phyloP scores from a whole-genome alignment of 768 basidiomycete genomes.

The Boletus fagicola region DNA sequence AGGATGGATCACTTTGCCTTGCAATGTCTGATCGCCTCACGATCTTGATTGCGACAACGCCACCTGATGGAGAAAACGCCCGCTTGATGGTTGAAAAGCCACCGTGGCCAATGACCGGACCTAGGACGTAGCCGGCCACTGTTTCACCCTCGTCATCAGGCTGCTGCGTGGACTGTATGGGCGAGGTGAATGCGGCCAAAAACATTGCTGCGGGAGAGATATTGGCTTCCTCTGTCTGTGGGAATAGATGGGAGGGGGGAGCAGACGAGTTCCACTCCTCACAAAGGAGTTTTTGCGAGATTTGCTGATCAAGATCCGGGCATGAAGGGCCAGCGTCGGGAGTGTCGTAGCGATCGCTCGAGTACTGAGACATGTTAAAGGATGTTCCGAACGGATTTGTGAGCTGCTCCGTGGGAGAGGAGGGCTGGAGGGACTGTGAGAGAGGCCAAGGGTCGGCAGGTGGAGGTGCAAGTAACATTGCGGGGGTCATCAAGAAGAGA shows the following conservation, averaged over 20 bases:
- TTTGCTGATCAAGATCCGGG: slow-evolving; percentile 32
- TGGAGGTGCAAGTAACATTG: slow-evolving; percentile 4
- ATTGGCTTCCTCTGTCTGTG: slow-evolving; percentile 17
- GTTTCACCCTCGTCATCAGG: slow-evolving; percentile 68
- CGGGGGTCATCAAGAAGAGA: not conserved
- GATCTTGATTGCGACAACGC: slow-evolving; percentile 81
- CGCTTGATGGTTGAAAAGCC: slow-evolving; percentile 79
- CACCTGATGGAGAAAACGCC: slow-evolving; percentile 61
- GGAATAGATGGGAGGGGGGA: not conserved
- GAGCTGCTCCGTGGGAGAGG: slow-evolving; percentile 10
- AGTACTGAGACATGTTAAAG: slow-evolving; percentile 1
- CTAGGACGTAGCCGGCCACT: slow-evolving; percentile 73
- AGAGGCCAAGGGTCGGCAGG: not conserved
- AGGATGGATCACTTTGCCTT: slow-evolving; percentile 48
- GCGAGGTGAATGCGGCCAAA: slow-evolving; percentile 59
- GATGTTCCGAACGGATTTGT: slow-evolving; percentile 10
- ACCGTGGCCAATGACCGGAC: slow-evolving; percentile 72
- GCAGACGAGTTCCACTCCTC: slow-evolving; percentile 1
- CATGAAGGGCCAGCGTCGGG: slow-evolving; percentile 2
- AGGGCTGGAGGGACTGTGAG: slow-evolving; percentile 6
- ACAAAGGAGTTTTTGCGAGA: slow-evolving; percentile 15
- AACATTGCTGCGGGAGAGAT: slow-evolving; percentile 75
- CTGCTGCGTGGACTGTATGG: slow-evolving; percentile 33
- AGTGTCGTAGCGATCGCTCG: not conserved
- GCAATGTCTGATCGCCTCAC: slow-evolving; percentile 58